A percentile compares a stretch with the other conserved stretches of the same genome.
These are phyloP conservation scores for Yamadazyma sp. DNA, from an alignment of 805 yeast species.

Conservation along the genomic window DNA sequence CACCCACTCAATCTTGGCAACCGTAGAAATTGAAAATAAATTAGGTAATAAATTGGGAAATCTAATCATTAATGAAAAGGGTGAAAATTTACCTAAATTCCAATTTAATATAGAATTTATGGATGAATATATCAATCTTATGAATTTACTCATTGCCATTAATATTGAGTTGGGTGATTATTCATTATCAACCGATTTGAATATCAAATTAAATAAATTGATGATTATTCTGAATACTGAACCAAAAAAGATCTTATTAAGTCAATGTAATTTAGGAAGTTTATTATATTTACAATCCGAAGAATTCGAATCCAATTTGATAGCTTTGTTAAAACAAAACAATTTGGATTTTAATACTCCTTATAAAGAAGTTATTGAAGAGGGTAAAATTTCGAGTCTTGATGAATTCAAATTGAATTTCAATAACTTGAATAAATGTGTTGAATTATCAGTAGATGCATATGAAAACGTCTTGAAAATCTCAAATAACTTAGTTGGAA, in stretches of 20 bases:
- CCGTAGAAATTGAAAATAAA: slow-evolving; percentile 53
- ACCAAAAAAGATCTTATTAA: slow-evolving; percentile 58
- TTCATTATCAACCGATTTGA: slow-evolving; percentile 56
- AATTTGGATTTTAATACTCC: slow-evolving; percentile 16
- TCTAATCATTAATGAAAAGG: slow-evolving; percentile 4
- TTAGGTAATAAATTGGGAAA: slow-evolving; percentile 21
- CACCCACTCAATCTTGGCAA: slow-evolving; percentile 64
- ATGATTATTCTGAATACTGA: slow-evolving; percentile 72
- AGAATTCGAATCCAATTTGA: slow-evolving; percentile 44
- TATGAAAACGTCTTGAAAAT: slow-evolving; percentile 34
- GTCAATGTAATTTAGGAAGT: slow-evolving; percentile 70
- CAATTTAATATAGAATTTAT: slow-evolving; percentile 45
- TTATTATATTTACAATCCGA: slow-evolving; percentile 66
- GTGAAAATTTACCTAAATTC: neutral
- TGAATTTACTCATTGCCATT: slow-evolving; percentile 72
- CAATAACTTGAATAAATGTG: slow-evolving; percentile 15
- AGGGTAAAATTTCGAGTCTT: slow-evolving; percentile 24
- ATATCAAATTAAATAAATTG: slow-evolving; percentile 62
- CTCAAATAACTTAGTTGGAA: slow-evolving; percentile 29
- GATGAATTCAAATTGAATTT: slow-evolving; percentile 3
- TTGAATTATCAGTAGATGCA: slow-evolving; percentile 28
- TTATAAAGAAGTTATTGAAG: slow-evolving; percentile 22
- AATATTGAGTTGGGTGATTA: slow-evolving; percentile 69
- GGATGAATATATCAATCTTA: slow-evolving; percentile 72
- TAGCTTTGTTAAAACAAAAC: slow-evolving; percentile 29